Base-by-base conservation (phyloP, 139 green algal species). In the Chlorella sp. region DNA sequence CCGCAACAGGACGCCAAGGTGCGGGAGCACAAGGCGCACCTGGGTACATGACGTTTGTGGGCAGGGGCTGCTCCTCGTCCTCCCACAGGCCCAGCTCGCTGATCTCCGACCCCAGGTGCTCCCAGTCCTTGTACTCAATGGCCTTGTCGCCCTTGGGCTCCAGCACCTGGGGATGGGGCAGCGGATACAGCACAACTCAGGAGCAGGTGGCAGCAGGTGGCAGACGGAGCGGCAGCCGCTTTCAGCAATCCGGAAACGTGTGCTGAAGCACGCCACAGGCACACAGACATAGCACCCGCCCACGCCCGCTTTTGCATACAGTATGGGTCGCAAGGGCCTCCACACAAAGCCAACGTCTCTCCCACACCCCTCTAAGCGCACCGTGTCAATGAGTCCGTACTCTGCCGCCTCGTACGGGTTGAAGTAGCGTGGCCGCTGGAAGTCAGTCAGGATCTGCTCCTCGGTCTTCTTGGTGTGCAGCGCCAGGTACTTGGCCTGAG, bases 301-400 rank as follows among this genome's bases (percentile, higher is more conserved):
- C n/a, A n/a, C n/a, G n/a, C n/a, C n/a, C n/a, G n/a, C n/a, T n/a
- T n/a, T n/a, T n/a, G n/a, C n/a, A n/a, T n/a, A n/a, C n/a, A n/a
- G n/a, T n/a, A n/a, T n/a, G n/a, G n/a, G n/a, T n/a, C n/a, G n/a
- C n/a, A n/a, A n/a, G n/a, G n/a, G n/a, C n/a, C n/a, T n/a, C n/a
- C n/a, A n/a, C n/a, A n/a, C n/a, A n/a, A n/a, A n/a, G n/a, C n/a
- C n/a, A n/a, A n/a, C n/a, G n/a, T n/a, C n/a, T n/a, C n/a, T n/a
- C n/a, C n/a, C n/a, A n/a, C n/a, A n/a, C n/a, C n/a, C n/a, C n/a
- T n/a, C n/a, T n/a, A n/a, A n/a, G n/a, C n/a, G n/a, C 72, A 97
- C 93, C 74, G 85, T 88, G 82, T 98, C 95, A 66, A 99, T 97
- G 35, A 99, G 77, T 60, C 89, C 88, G 69, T 97, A 98, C n/a